Evolutionary conservation across 345 rosid genomes (phyloP).

Genomic region (Aegle marmelos): DNA sequence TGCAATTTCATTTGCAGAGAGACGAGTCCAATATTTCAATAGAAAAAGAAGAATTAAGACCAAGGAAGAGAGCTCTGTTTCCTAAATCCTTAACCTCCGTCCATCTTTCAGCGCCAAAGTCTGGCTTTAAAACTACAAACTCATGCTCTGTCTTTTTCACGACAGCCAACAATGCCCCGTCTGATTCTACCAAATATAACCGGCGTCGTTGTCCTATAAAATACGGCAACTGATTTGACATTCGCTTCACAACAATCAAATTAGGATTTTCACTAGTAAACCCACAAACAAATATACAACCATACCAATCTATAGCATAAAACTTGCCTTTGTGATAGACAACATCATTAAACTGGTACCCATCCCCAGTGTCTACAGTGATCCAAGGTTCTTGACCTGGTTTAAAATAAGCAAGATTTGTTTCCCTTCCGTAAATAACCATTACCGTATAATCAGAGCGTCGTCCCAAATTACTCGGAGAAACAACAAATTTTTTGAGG

Average conservation of each 20-base stretch:
- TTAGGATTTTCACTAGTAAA: neutral
- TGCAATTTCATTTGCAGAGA: neutral
- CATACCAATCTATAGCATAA: neutral
- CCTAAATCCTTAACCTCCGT: neutral
- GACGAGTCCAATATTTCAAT: neutral
- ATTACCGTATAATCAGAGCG: neutral
- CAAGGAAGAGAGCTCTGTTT: neutral
- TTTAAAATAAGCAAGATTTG: neutral
- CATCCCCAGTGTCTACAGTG: neutral
- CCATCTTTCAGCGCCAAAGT: neutral
- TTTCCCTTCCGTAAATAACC: neutral
- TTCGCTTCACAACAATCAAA: no score
- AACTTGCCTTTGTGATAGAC: neutral
- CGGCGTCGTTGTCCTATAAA: no score
- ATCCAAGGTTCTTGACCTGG: neutral
- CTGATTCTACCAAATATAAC: neutral
- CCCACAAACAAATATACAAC: neutral
- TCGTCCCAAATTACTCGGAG: neutral
- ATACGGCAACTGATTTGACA: no score
- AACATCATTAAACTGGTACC: neutral
- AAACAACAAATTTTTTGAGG: neutral
- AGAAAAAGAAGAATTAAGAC: neutral
- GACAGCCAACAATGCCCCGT: neutral
- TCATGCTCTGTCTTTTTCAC: accelerated
- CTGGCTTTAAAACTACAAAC: neutral